Evolutionary conservation across 2,329 filamentous ascomycete species (phyloP), one percentile per base, ranked within the genome.

Genomic region (Trichoderma cornu-damae): DNA sequence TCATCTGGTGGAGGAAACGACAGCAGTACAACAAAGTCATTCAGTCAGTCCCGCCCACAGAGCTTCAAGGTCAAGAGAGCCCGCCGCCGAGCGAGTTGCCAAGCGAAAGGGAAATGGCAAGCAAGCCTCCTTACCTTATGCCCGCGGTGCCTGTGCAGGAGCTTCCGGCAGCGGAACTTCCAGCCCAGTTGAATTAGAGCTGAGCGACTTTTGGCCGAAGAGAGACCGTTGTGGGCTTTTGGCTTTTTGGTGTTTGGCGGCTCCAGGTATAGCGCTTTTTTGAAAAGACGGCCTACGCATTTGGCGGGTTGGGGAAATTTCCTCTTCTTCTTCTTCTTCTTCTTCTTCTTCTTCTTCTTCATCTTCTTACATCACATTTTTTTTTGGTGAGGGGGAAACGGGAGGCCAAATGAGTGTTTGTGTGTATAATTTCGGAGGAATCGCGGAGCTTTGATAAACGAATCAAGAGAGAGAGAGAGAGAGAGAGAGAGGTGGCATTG

Each of bases 1-100:
- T 71, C 52, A 57, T 71, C 46, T 67, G 64, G 62, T 68, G 65
- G 58, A 62, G 69, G 16, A 64, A 67, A n/a, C 43, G 53, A 20
- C 20, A 49, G 44, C 53, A 42, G 26, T 57, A 57, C 20, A 56
- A 56, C 34, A 42, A 30, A 7, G 53, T 56, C 4, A 4, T 8
- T 16, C 44, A 48, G 20, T 8, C 32, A 9, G 35, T 7, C 14
- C 34, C 65, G 61, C 48, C 54, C 12, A 42, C 58, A 4, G 58
- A 55, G 20, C 50, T 54, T 16, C 35, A 47, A 5, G 18, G 22
- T 7, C 47, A 32, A 6, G 14, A 49, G 7, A 22, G 9, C 4
- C 11, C 28, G 24, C 18, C 28, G 34, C 30, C 26, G 8, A 53
- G 48, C 3, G 55, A 53, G 4, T 6, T 58, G 37, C 2, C 37